Evolutionary conservation across 371 early-diverging fungal species (phyloP), one percentile per base, ranked within the genome.

Genomic region (Apophysomyces variabilis): DNA sequence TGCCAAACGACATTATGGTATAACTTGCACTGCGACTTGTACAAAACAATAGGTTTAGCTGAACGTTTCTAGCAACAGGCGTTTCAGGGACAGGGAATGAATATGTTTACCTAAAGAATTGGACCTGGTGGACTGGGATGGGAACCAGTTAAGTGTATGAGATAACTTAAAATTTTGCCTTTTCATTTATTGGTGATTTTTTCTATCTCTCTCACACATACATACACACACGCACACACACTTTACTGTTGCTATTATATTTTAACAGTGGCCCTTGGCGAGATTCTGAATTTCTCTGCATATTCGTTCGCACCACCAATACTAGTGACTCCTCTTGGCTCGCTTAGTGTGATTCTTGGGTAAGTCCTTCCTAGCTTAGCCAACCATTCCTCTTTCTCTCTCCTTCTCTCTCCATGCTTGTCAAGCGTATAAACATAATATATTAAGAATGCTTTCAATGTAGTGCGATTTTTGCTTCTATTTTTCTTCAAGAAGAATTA

Each of bases 221-320:
- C 26, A 26, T 2, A 26, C 26, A 2, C 26, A 26, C 26, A 2
- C 26, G 2, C 26, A 26, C 32, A 26, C 32, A 26, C 32, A 26
- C 32, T 26, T 26, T 26, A 26, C 32, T 26, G 32, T 41, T 41
- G 41, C 13, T 13, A 41, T 41, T 50, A 3, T 26, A 18, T 32
- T 5, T 7, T 57, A 26, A 39, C 59, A 66, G 91, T 96, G 96
- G 91, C 89, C 4, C 72, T 92, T 26, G 97, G 97, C 56, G 97
- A 97, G 83, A 76, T 93, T 26, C 85, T 92, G 59, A 96, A 96
- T 82, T 95, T 96, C 84, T 89, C 91, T 7, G 97, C 95, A 0
- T 96, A 96, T 74, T 88, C 95, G 43, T 96, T 90, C 83, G 95
- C 96, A 43, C 96, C 96, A 0, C 93, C 96, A 38, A 94, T 95